Evolutionary conservation across 2,329 filamentous ascomycete genomes (phyloP).

Genomic region (Peltaster fructicola): DNA sequence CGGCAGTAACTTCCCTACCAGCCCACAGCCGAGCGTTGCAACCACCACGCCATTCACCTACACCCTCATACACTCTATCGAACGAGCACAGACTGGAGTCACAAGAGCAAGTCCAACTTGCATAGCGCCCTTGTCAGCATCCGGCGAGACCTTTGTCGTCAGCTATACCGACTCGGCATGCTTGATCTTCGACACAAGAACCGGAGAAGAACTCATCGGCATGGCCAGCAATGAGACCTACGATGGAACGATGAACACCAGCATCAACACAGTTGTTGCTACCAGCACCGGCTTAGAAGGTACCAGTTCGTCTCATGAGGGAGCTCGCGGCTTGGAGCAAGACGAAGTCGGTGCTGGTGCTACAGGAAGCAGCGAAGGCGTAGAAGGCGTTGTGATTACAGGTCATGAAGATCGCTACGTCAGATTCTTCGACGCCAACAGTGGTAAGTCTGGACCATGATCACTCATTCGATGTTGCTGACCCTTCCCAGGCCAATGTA

Average conservation of each 20-base stretch:
- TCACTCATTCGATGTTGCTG: constrained; percentile 2
- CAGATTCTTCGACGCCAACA: constrained; percentile 95
- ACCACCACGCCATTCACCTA: constrained; percentile 75
- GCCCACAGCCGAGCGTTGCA: constrained; percentile 74
- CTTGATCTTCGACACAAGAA: constrained; percentile 79
- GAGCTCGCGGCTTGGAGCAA: constrained; percentile 50
- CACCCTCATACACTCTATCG: constrained; percentile 74
- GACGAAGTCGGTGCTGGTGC: constrained; percentile 60
- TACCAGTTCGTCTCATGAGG: constrained; percentile 37
- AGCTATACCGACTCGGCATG: constrained; percentile 82
- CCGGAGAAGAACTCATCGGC: constrained; percentile 74
- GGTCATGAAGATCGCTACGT: constrained; percentile 95
- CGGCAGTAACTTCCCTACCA: constrained; percentile 77
- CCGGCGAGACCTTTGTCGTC: constrained; percentile 80
- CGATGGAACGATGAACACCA: constrained; percentile 63
- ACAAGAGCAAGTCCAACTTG: constrained; percentile 58
- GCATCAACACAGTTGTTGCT: constrained; percentile 81
- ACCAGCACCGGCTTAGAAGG: constrained; percentile 59
- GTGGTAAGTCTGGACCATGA: constrained; percentile 50
- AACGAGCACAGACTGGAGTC: constrained; percentile 37
- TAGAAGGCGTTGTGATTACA: constrained; percentile 87
- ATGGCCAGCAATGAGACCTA: constrained; percentile 95
- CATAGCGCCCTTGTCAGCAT: constrained; percentile 71
- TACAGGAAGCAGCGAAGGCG: constrained; percentile 55
- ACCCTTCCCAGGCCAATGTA: constrained; percentile 65